A percentile compares a stretch with the other conserved stretches of the same genome.
Evolutionary conservation across 129 eudicot genomes (phyloP).

Genomic region (Artemisia annua): DNA sequence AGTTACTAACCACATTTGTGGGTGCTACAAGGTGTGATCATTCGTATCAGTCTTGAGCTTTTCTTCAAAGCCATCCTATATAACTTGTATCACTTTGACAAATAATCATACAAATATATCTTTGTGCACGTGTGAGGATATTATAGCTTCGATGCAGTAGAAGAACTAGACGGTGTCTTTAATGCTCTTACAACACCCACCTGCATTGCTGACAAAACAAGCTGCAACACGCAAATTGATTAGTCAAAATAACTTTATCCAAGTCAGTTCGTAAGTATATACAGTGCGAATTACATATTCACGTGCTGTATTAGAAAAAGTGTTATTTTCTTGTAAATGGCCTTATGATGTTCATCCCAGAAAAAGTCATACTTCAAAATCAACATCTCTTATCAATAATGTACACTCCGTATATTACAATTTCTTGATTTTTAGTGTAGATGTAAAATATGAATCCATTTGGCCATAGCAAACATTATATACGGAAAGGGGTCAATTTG

Average conservation of each 20-base stretch:
- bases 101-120: slow-evolving; percentile 13
- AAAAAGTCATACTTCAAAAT: background rate
- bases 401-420: too few relatives aligned
- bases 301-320: background rate
- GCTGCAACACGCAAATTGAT: slow-evolving; percentile 45
- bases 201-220: slow-evolving; percentile 75
- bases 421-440: too few relatives aligned
- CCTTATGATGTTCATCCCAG: background rate
- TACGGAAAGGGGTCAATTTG: background rate
- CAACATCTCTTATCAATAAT: background rate
- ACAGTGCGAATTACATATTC: background rate
- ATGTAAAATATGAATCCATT: too few relatives aligned
- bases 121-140: background rate
- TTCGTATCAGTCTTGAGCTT: background rate
- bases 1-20: too few relatives aligned
- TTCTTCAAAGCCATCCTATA: background rate
- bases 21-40: background rate
- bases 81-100: background rate
- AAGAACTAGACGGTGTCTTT: slow-evolving; percentile 33
- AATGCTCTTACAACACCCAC: slow-evolving; percentile 73
- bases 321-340: background rate
- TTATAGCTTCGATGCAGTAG: slow-evolving; percentile 54
- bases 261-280: background rate
- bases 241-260: slow-evolving; percentile 7
- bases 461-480: background rate